Evolutionary conservation across 2,329 filamentous ascomycete species (phyloP).

Genomic region (Colletotrichum sp.): DNA sequence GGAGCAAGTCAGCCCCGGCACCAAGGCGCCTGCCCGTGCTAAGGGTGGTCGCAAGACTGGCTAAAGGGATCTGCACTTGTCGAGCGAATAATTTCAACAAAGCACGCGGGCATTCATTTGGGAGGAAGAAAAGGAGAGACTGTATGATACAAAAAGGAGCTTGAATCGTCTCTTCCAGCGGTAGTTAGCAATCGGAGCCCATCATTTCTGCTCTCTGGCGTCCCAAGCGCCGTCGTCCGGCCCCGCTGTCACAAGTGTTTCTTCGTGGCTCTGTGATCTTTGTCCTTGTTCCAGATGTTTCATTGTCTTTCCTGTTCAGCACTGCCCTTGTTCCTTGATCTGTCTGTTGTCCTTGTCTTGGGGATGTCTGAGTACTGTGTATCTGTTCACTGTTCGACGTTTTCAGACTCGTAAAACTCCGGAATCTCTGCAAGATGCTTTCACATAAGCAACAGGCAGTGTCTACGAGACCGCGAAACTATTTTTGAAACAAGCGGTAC

Average conservation of each 20-base stretch:
- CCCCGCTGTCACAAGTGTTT: background rate
- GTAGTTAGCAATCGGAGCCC: background rate
- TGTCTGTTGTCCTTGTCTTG: background rate
- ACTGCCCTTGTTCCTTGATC: background rate
- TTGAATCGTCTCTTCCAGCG: background rate
- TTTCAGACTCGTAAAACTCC: background rate
- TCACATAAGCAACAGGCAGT: background rate
- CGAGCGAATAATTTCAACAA: background rate
- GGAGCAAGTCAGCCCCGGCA: background rate
- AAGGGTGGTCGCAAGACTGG: background rate
- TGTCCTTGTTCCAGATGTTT: background rate
- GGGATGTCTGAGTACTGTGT: background rate
- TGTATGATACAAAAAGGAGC: background rate
- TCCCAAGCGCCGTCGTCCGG: background rate
- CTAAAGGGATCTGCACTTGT: background rate
- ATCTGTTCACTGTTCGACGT: background rate
- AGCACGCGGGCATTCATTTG: background rate
- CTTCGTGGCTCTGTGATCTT: background rate
- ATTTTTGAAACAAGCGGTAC: background rate
- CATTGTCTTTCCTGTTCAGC: background rate
- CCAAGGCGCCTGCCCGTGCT: background rate
- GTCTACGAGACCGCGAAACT: background rate
- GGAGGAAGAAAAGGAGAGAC: background rate
- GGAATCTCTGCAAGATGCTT: background rate
- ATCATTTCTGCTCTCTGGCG: background rate